A percentile compares a stretch with the other conserved stretches of the same genome.
Conservation (phyloP, 306 rosid species). For the Citrullus mucosospermus region DNA sequence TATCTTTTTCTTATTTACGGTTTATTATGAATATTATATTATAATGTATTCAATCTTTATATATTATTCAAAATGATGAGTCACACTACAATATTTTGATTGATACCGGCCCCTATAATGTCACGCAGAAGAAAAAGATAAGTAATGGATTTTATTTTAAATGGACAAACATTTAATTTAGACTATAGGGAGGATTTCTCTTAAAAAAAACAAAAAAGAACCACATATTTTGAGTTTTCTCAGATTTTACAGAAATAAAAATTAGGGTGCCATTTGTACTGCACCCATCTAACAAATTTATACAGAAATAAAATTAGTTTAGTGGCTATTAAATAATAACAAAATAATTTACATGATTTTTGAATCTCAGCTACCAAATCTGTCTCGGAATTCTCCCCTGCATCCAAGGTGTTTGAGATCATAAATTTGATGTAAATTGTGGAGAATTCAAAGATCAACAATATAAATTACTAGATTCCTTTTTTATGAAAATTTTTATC, state of each 20-base stretch:
- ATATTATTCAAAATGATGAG: not conserved
- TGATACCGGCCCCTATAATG: too few relatives aligned
- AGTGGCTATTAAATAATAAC: not conserved
- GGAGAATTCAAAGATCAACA: not conserved
- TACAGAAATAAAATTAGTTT: not conserved
- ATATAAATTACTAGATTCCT: not conserved
- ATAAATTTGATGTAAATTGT: not conserved
- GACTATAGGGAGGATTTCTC: not conserved
- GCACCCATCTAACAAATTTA: too few relatives aligned
- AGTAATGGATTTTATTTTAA: too few relatives aligned
- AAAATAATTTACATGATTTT: not conserved
- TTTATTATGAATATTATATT: too few relatives aligned
- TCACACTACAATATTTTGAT: not conserved
- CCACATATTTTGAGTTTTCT: too few relatives aligned
- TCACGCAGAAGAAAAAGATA: not conserved
- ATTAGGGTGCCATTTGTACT: too few relatives aligned
- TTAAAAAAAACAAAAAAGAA: too few relatives aligned
- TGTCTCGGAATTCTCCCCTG: not conserved
- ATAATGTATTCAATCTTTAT: too few relatives aligned
- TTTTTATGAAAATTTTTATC: not conserved
- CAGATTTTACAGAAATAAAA: too few relatives aligned
- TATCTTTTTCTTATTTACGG: too few relatives aligned
- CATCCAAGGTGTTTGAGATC: not conserved
- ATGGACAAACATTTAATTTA: too few relatives aligned
- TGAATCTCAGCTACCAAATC: not conserved